Evolutionary conservation across 352 stramenopile species (phyloP).

Genomic region (Globisporangium acanthophoron): DNA sequence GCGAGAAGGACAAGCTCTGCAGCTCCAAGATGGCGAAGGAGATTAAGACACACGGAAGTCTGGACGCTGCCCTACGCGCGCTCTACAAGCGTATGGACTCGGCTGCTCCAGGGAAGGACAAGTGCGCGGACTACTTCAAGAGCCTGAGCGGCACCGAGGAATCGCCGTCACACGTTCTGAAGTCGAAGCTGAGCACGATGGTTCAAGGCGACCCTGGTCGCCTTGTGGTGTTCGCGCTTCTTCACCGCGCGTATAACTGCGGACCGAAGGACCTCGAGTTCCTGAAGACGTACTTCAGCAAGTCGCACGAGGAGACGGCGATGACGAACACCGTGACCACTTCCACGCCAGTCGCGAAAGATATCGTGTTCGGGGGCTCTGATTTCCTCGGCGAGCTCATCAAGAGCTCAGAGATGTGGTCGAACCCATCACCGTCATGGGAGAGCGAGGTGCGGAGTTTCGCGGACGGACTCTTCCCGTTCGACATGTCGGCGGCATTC

Average conservation of each 20-base stretch:
- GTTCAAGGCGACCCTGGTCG: slow-evolving; percentile 1
- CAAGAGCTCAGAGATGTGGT: slow-evolving; percentile 22
- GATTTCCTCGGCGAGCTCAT: slow-evolving; percentile 18
- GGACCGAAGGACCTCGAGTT: slow-evolving; percentile 9
- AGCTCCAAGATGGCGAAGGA: slow-evolving; percentile 6
- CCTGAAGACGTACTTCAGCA: background rate
- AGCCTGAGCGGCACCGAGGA: background rate
- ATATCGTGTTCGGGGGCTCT: slow-evolving; percentile 4
- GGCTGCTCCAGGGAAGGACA: background rate
- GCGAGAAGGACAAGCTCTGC: background rate
- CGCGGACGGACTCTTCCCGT: slow-evolving; percentile 6
- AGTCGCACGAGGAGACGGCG: no score
- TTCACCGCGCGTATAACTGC: slow-evolving; percentile 12
- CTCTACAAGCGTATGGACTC: slow-evolving; percentile 7
- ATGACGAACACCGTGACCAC: background rate
- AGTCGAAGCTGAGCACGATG: background rate
- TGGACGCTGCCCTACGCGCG: background rate
- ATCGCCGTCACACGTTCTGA: background rate
- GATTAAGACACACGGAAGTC: slow-evolving; percentile 2
- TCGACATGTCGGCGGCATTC: slow-evolving; percentile 1
- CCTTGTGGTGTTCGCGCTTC: slow-evolving; percentile 9
- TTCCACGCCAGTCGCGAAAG: background rate
- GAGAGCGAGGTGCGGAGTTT: background rate
- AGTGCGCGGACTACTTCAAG: slow-evolving; percentile 2
- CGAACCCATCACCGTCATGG: slow-evolving; percentile 14